Percentiles rank a stretch among this genome's conserved stretches.
phyloP scores from a whole-genome alignment of 2,329 filamentous ascomycete genomes.

The Leptographium wingfieldii region DNA sequence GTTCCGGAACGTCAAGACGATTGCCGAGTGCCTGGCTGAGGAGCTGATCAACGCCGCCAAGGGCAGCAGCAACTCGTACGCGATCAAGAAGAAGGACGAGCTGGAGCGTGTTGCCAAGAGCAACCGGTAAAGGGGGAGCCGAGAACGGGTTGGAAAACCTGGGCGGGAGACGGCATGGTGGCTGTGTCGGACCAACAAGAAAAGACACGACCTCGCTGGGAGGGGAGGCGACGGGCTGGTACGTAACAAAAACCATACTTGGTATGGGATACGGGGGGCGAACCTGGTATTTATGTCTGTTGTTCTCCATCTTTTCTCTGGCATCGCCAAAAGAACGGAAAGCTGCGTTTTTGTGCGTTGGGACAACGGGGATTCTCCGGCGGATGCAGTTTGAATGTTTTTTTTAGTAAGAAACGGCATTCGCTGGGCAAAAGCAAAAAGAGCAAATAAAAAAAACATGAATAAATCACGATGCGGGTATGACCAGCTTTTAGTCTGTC shows the following conservation, averaged over 20 bases:
- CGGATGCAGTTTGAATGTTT: not conserved
- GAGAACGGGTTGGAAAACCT: slow-evolving; percentile 11
- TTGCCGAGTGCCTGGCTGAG: slow-evolving; percentile 98
- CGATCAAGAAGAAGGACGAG: slow-evolving; percentile 99
- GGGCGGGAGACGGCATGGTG: not conserved
- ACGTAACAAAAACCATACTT: not conserved
- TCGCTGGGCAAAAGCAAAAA: slow-evolving; percentile 7
- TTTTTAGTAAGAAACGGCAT: not conserved
- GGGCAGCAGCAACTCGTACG: slow-evolving; percentile 99
- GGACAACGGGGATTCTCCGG: not conserved
- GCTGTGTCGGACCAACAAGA: not conserved
- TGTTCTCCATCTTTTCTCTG: slow-evolving; percentile 10
- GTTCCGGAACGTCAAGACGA: slow-evolving; percentile 99
- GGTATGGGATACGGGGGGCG: slow-evolving; percentile 19
- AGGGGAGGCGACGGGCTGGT: not conserved
- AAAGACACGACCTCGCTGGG: not conserved
- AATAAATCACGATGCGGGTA: not conserved
- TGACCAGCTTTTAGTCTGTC: not conserved
- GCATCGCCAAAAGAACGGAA: slow-evolving; percentile 10
- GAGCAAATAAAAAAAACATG: slow-evolving; percentile 6
- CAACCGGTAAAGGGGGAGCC: slow-evolving; percentile 74
- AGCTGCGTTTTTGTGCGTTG: slow-evolving; percentile 19
- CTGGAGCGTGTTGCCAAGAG: slow-evolving; percentile 99
- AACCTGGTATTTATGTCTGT: slow-evolving; percentile 5
- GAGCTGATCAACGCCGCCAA: slow-evolving; percentile 99